A percentile compares a stretch with the other conserved stretches of the same genome.
phyloP scores from a whole-genome alignment of 345 rosid species.

The Bruguiera sexangula region DNA sequence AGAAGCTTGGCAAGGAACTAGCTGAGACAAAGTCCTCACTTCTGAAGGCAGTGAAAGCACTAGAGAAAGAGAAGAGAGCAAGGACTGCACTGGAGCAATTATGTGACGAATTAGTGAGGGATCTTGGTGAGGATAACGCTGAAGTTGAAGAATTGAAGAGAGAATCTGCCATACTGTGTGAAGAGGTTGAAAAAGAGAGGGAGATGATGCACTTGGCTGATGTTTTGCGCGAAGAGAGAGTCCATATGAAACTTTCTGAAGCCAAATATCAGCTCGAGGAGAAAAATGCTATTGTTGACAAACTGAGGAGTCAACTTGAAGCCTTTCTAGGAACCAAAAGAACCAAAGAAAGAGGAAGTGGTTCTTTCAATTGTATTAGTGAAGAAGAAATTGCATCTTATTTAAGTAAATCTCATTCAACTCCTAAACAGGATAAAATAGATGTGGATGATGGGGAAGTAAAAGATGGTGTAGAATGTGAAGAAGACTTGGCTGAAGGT shows the following conservation, averaged over 20 bases:
- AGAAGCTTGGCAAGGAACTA: conserved; percentile 89
- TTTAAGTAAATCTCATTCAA: conserved; percentile 41
- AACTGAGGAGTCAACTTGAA: conserved; percentile 79
- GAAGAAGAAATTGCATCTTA: conserved; percentile 54
- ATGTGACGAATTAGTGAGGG: conserved; percentile 74
- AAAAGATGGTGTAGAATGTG: conserved; percentile 49
- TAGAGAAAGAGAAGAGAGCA: conserved; percentile 80
- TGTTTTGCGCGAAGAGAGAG: conserved; percentile 64
- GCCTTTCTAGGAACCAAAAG: conserved; percentile 65
- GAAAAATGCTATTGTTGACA: conserved; percentile 79
- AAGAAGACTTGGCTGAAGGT: conserved; percentile 71
- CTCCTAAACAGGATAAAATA: conserved; percentile 38
- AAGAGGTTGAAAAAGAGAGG: conserved; percentile 78
- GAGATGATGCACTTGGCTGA: conserved; percentile 82
- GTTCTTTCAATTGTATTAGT: conserved; percentile 36
- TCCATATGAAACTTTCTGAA: conserved; percentile 73
- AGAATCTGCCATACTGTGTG: conserved; percentile 53
- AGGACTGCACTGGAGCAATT: conserved; percentile 79
- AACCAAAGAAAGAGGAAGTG: conserved; percentile 51
- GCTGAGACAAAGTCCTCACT: conserved; percentile 73
- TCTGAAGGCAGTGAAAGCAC: conserved; percentile 67
- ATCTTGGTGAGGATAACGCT: conserved; percentile 55
- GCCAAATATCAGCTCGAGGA: conserved; percentile 79
- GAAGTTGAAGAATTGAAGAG: conserved; percentile 65
- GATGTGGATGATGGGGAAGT: conserved; percentile 61